Evolutionary conservation across 116 monocot species (phyloP), one percentile per base, ranked within the genome.

Genomic region (Zostera marina): DNA sequence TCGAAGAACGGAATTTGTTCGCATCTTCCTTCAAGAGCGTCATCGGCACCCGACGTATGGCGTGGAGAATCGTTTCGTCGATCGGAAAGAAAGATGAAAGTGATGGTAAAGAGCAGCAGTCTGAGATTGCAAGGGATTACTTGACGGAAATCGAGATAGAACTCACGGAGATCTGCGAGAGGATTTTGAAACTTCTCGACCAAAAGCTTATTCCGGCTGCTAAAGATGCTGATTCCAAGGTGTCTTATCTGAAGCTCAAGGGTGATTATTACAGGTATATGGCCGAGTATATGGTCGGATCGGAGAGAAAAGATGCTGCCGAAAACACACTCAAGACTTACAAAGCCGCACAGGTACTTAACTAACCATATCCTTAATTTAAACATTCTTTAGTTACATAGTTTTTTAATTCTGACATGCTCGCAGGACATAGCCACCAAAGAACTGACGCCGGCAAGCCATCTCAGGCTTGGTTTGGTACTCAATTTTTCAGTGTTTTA

Each of bases 401-500:
- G n/a, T n/a, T n/a, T n/a, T n/a, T n/a, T n/a, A n/a, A n/a, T n/a
- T n/a, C n/a, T n/a, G n/a, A n/a, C n/a, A n/a, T 32, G 32, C 32
- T 3, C 76, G 42, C 62, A 78, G 83, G 83, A 78, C 32, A 75
- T 83, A 38, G 78, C 83, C 2, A 43, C 38, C 56, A 71, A 70
- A 42, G 76, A 80, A 5, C 47, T 82, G 43, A 53, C 65, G 6
- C 66, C 82, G 9, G 69, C 78, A 19, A 72, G 78, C 47, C 73
- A 78, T 11, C 72, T 73, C 39, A 72, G 78, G 40, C 41, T 83
- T 56, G 83, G 83, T 1, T 62, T 83, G 54, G 76, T 79, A 2
- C 83, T 83, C 14, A 83, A 83, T 44, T 79, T 78, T 66, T 83
- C 83, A 8, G 83, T 83, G 62, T 83, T 83, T 23, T 79, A 76